A percentile compares a stretch with the other conserved stretches of the same genome.
Conservation (phyloP, 345 rosid genomes). For the Brassica rapa region DNA sequence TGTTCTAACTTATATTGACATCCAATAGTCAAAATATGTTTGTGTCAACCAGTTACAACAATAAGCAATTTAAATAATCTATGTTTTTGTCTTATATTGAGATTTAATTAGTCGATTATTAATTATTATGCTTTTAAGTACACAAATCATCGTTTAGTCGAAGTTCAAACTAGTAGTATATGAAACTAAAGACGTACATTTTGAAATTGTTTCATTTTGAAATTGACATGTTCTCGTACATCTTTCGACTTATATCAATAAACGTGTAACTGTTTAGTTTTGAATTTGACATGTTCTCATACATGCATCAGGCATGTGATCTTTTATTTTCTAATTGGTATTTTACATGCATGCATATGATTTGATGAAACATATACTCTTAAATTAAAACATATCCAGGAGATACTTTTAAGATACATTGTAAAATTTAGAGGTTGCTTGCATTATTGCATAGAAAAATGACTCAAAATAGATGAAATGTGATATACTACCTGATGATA, state of each 20-base stretch:
- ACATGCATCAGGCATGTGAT: conserved; percentile 12
- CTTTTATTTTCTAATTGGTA: background rate
- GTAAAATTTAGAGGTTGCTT: background rate
- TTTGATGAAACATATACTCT: conserved; percentile 14
- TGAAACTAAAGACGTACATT: conserved; percentile 10
- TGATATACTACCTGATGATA: background rate
- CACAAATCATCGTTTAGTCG: background rate
- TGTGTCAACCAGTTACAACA: background rate
- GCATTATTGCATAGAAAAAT: background rate
- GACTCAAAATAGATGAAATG: background rate
- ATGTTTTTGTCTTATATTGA: background rate
- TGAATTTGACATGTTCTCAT: conserved; percentile 30
- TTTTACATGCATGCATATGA: conserved; percentile 31
- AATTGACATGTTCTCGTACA: too few relatives aligned
- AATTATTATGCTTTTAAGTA: background rate
- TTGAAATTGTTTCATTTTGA: too few relatives aligned
- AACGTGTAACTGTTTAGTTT: conserved; percentile 10
- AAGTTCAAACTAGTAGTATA: background rate
- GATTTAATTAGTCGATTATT: background rate
- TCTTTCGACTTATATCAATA: conserved; percentile 22
- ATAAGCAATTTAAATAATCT: background rate
- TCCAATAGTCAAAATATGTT: background rate
- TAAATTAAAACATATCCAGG: background rate
- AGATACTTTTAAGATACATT: conserved; percentile 3
- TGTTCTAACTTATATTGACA: background rate